phyloP scores from a whole-genome alignment of 345 rosid species.

The Kandelia obovata region DNA sequence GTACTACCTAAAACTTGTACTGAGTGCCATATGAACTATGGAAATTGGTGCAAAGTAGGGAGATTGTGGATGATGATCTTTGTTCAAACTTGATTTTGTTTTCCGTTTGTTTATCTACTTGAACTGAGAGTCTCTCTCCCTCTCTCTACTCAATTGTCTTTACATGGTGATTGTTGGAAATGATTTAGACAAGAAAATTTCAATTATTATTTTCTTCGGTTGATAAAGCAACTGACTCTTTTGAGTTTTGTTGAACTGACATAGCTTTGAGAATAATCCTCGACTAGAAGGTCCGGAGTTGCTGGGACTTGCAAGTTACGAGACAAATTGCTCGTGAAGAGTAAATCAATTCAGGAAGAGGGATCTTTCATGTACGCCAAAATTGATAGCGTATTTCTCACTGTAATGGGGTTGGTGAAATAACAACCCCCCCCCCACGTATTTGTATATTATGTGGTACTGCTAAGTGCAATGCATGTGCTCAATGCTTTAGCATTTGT shows the following conservation, averaged over 20 bases:
- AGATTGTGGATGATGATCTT: too few relatives aligned
- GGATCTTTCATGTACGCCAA: not conserved
- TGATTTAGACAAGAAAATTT: not conserved
- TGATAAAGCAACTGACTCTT: not conserved
- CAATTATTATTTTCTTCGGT: not conserved
- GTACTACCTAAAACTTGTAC: too few relatives aligned
- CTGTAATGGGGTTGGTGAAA: conserved; percentile 24
- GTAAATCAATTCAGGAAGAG: not conserved
- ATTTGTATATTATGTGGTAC: conserved; percentile 27
- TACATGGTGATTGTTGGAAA: not conserved
- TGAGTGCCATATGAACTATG: too few relatives aligned
- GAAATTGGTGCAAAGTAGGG: too few relatives aligned
- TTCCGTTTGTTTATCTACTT: too few relatives aligned
- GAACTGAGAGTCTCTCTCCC: too few relatives aligned
- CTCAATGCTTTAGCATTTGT: conserved; percentile 13
- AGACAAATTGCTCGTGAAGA: conserved; percentile 62
- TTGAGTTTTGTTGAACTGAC: not conserved
- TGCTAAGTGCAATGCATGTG: not conserved
- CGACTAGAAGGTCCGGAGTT: conserved; percentile 74
- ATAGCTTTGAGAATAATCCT: conserved; percentile 72
- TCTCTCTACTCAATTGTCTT: too few relatives aligned
- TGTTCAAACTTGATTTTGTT: too few relatives aligned
- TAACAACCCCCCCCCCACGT: conserved; percentile 19
- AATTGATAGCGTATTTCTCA: not conserved
- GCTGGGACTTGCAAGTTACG: conserved; percentile 85